These are phyloP conservation scores for Austroboletus novae-zelandiae DNA, from an alignment of 1,284 basidiomycete species.

Conservation along the genomic window DNA sequence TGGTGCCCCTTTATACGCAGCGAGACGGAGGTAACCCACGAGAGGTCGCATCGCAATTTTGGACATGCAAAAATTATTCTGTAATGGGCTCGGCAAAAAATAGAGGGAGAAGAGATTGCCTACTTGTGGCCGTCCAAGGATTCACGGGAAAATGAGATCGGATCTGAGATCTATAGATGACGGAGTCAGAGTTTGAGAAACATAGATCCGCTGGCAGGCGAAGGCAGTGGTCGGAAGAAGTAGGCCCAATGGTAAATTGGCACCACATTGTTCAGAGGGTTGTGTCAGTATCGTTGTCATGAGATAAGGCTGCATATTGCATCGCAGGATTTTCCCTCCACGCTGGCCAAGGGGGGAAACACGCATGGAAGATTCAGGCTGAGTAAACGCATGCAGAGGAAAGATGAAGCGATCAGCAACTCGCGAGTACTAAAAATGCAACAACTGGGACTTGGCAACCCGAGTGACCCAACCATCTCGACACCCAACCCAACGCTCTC, in stretches of 20 bases:
- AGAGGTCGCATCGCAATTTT: slow-evolving; percentile 19
- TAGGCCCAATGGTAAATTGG: slow-evolving; percentile 14
- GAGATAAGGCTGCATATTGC: slow-evolving; percentile 1
- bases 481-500: slow-evolving; percentile 21
- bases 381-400: slow-evolving; percentile 1
- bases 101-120: slow-evolving; percentile 33
- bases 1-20: slow-evolving; percentile 43
- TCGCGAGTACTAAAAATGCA: slow-evolving; percentile 15
- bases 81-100: slow-evolving; percentile 29
- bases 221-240: slow-evolving; percentile 23
- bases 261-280: slow-evolving; percentile 12
- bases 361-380: slow-evolving; percentile 7
- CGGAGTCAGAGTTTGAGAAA: slow-evolving; percentile 29
- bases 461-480: slow-evolving; percentile 15
- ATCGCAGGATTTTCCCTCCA: neutral
- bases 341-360: slow-evolving; percentile 5
- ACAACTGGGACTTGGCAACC: neutral
- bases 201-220: slow-evolving; percentile 32
- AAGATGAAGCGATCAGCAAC: slow-evolving; percentile 21
- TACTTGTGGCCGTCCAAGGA: slow-evolving; percentile 30
- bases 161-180: slow-evolving; percentile 36
- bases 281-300: slow-evolving; percentile 6
- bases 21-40: slow-evolving; percentile 21
- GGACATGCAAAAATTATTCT: slow-evolving; percentile 29
- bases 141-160: slow-evolving; percentile 33